These are phyloP conservation scores for Odontarrhena argentea DNA, from an alignment of 345 rosid species.

Conservation along the genomic window DNA sequence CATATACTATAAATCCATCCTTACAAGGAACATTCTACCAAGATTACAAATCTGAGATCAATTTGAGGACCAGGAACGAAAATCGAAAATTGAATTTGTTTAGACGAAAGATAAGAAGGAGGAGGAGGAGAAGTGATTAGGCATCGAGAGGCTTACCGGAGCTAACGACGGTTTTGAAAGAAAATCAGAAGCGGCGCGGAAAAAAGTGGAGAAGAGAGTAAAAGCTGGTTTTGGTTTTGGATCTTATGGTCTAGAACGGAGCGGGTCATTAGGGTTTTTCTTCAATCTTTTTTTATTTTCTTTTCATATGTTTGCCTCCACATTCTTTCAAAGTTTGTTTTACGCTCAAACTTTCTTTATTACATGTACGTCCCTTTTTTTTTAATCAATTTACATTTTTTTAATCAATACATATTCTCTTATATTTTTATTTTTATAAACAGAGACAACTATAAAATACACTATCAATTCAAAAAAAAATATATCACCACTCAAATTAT, in stretches of 20 bases:
- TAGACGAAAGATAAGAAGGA: not conserved
- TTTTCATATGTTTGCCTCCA: constrained; percentile 4
- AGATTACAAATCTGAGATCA: constrained; percentile 8
- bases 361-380: not conserved
- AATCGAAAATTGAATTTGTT: not conserved
- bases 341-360: not conserved
- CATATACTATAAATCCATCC: not conserved
- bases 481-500: too few species aligned
- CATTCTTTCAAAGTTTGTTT: not conserved
- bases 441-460: too few species aligned
- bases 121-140: not conserved
- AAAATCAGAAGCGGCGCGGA: constrained; percentile 26
- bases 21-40: not conserved
- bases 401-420: too few species aligned
- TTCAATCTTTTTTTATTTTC: constrained; percentile 9
- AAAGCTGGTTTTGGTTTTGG: constrained; percentile 5
- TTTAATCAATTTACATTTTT: too few species aligned
- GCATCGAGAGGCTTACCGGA: constrained; percentile 19
- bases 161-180: constrained; percentile 16
- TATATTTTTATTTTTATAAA: too few species aligned
- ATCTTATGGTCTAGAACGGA: constrained; percentile 30
- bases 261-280: constrained; percentile 33
- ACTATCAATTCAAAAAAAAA: too few species aligned
- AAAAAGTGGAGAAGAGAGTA: not conserved
- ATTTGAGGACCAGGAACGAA: not conserved